Evolutionary conservation across 208 protist genomes (phyloP).

Genomic region (Trypanosomatidae sp.): DNA sequence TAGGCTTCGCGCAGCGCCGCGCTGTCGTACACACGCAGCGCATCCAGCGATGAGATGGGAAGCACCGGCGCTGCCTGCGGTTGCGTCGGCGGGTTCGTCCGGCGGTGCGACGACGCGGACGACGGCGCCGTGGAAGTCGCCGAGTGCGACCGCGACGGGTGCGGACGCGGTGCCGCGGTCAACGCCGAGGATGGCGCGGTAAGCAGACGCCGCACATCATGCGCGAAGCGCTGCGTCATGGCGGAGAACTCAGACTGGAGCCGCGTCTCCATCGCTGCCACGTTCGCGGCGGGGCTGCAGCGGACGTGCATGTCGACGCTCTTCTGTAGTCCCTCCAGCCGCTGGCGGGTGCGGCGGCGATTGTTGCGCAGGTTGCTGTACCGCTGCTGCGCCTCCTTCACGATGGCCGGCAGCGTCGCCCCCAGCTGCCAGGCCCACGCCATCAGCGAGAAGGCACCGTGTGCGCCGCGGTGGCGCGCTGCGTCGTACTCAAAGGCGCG

Average conservation of each 20-base stretch:
- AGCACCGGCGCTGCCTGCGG: background rate
- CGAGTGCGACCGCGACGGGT: background rate
- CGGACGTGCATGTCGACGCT: constrained; percentile 28
- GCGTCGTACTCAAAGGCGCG: constrained; percentile 51
- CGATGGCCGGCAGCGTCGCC: constrained; percentile 29
- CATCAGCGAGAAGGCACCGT: constrained; percentile 46
- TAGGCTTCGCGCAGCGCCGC: constrained; percentile 28
- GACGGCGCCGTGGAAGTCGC: background rate
- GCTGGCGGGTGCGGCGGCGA: constrained; percentile 10
- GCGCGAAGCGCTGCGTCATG: constrained; percentile 36
- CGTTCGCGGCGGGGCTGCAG: constrained; percentile 19
- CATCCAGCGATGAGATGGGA: constrained; percentile 11
- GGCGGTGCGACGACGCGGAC: background rate
- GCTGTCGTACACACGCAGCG: constrained; percentile 27
- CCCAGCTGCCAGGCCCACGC: constrained; percentile 61
- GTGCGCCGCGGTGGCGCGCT: constrained; percentile 25
- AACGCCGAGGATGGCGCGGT: constrained; percentile 5
- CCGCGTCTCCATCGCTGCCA: constrained; percentile 16
- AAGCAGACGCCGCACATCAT: constrained; percentile 46
- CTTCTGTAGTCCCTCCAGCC: constrained; percentile 6
- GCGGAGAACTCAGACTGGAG: constrained; percentile 35
- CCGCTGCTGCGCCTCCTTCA: constrained; percentile 12
- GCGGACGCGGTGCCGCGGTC: too few relatives aligned
- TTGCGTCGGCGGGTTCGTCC: background rate
- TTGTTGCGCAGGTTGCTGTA: constrained; percentile 12